phyloP scores from a whole-genome alignment of 2,329 filamentous ascomycete genomes.

The Akanthomyces muscarius region DNA sequence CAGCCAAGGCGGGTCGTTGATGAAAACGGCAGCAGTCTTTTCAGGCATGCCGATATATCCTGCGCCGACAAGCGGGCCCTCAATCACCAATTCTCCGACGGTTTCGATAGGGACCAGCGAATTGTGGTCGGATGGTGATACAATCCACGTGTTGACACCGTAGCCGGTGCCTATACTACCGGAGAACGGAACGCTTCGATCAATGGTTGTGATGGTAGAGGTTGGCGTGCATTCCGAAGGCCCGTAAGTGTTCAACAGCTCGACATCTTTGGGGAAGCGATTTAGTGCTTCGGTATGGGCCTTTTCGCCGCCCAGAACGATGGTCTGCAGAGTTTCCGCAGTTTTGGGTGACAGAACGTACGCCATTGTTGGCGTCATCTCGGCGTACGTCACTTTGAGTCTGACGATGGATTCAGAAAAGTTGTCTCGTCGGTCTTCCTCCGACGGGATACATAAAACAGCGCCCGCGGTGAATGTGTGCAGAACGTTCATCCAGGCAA shows the following conservation, averaged over 20 bases:
- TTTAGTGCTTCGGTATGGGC: slow-evolving; percentile 46
- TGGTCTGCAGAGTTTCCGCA: slow-evolving; percentile 4
- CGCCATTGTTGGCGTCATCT: slow-evolving; percentile 18
- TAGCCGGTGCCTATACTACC: slow-evolving; percentile 9
- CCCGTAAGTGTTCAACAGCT: slow-evolving; percentile 43
- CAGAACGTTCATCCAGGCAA: slow-evolving; percentile 23
- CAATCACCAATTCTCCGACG: slow-evolving; percentile 42
- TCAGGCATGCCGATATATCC: slow-evolving; percentile 26
- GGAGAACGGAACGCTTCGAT: slow-evolving; percentile 20
- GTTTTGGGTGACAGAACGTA: slow-evolving; percentile 6
- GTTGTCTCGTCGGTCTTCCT: slow-evolving; percentile 20
- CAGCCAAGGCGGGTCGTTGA: slow-evolving; percentile 11
- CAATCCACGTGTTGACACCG: slow-evolving; percentile 32
- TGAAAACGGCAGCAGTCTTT: slow-evolving; percentile 18
- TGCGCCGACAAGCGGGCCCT: slow-evolving; percentile 49
- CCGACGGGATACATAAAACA: slow-evolving; percentile 24
- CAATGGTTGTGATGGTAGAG: slow-evolving; percentile 36
- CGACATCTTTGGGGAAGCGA: slow-evolving; percentile 29
- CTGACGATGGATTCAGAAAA: slow-evolving; percentile 20
- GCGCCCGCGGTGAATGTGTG: slow-evolving; percentile 23
- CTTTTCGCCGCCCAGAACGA: slow-evolving; percentile 15
- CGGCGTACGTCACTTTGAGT: slow-evolving; percentile 19
- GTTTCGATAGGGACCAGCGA: slow-evolving; percentile 25
- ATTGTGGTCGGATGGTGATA: slow-evolving; percentile 31
- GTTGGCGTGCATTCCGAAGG: slow-evolving; percentile 45